These are phyloP conservation scores for Gossypium raimondii DNA, from an alignment of 345 rosid genomes.

Conservation along the genomic window DNA sequence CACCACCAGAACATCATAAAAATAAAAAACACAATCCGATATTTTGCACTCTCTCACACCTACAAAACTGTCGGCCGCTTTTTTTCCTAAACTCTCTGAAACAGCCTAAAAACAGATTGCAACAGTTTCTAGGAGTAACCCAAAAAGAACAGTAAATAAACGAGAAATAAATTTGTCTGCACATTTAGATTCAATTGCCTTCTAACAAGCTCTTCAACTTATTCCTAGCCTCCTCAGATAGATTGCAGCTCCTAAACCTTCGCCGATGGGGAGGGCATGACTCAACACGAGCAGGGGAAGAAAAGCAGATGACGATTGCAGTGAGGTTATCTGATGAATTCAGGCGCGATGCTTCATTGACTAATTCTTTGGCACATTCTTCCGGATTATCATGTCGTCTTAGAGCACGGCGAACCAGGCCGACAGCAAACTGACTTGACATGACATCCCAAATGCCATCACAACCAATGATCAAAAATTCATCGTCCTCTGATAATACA, in stretches of 20 bases:
- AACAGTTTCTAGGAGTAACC: constrained; percentile 8
- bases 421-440: constrained; percentile 69
- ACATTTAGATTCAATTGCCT: constrained; percentile 64
- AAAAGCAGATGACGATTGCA: constrained; percentile 47
- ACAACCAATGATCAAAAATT: constrained; percentile 77
- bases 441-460: constrained; percentile 93
- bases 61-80: constrained; percentile 51
- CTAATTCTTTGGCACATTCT: constrained; percentile 51
- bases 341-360: constrained; percentile 50
- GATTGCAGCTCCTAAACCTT: constrained; percentile 36
- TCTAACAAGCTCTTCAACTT: constrained; percentile 47
- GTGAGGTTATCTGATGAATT: constrained; percentile 56
- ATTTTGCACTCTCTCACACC: constrained; percentile 12
- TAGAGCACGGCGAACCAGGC: constrained; percentile 57
- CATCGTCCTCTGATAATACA: constrained; percentile 67
- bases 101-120: constrained; percentile 38
- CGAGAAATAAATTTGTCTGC: constrained; percentile 11
- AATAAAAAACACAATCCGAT: not conserved
- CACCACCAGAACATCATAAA: constrained; percentile 5
- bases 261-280: constrained; percentile 42
- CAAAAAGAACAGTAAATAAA: constrained; percentile 6
- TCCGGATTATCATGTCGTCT: constrained; percentile 57
- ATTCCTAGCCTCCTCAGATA: constrained; percentile 53
- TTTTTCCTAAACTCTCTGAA: constrained; percentile 32
- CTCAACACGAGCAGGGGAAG: constrained; percentile 22